These are phyloP conservation scores for Boletus barrowsii DNA, from an alignment of 768 basidiomycete species.

Conservation along the genomic window DNA sequence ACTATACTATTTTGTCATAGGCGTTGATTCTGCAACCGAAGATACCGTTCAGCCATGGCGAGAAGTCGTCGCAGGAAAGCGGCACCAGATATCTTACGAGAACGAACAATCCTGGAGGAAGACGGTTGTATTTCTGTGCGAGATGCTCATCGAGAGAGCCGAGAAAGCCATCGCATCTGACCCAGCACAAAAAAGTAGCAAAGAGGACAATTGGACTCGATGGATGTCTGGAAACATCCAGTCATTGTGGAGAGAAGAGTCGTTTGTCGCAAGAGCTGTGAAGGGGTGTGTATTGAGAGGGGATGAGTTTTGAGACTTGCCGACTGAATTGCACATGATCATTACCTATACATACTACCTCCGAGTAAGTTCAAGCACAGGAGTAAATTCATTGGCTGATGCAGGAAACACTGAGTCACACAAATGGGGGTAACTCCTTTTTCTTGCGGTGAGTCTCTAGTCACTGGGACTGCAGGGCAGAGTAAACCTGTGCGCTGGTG, in stretches of 20 bases:
- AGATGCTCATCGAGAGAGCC: slow-evolving; percentile 35
- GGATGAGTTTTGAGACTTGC: slow-evolving; percentile 42
- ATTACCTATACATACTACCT: too few species aligned
- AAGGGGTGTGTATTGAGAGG: slow-evolving; percentile 42
- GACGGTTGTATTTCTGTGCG: slow-evolving; percentile 40
- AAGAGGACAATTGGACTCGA: slow-evolving; percentile 24
- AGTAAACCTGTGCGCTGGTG: too few species aligned
- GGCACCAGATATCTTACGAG: slow-evolving; percentile 41
- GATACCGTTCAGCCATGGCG: slow-evolving; percentile 47
- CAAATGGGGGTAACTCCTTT: too few species aligned
- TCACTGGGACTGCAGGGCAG: too few species aligned
- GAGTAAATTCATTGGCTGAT: too few species aligned
- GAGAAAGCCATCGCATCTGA: slow-evolving; percentile 12
- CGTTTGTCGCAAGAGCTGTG: slow-evolving; percentile 48
- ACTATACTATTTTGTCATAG: slow-evolving; percentile 51
- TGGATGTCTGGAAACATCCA: slow-evolving; percentile 42
- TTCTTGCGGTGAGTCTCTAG: too few species aligned
- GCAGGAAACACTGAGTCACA: too few species aligned
- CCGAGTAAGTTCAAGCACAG: too few species aligned
- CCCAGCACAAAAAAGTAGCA: not conserved
- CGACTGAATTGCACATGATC: too few species aligned
- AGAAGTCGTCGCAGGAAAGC: slow-evolving; percentile 47
- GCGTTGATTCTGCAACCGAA: slow-evolving; percentile 25
- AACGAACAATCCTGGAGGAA: slow-evolving; percentile 50
- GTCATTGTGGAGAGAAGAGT: slow-evolving; percentile 61